These are phyloP conservation scores for Solanum etuberosum DNA, from an alignment of 257 asterid species.

Conservation along the genomic window DNA sequence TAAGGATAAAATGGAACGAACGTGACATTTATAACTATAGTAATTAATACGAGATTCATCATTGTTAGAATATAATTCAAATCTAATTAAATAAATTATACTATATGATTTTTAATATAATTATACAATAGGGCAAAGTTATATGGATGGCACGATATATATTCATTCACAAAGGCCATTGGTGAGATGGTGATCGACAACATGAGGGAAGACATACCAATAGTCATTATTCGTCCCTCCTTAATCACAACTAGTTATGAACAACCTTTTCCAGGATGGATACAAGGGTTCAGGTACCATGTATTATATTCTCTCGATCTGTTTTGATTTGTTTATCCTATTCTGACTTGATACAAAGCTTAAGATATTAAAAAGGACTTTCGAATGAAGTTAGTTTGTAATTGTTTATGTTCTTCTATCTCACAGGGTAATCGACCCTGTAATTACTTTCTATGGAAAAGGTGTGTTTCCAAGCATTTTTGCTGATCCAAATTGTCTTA, in stretches of 20 bases:
- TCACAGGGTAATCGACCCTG: neutral
- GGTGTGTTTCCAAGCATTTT: neutral
- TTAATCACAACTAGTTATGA: constrained; percentile 23
- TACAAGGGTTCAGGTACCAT: neutral
- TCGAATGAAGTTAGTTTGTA: too few relatives aligned
- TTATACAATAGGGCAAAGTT: constrained; percentile 11
- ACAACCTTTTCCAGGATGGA: constrained; percentile 17
- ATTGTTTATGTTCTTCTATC: neutral
- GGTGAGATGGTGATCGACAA: constrained; percentile 17
- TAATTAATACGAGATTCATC: neutral
- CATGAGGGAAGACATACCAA: constrained; percentile 25
- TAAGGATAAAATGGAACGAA: too few relatives aligned
- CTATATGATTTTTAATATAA: neutral
- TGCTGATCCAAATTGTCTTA: neutral
- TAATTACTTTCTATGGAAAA: neutral
- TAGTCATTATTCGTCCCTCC: constrained; percentile 35
- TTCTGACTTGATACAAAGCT: too few relatives aligned
- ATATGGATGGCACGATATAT: constrained; percentile 23
- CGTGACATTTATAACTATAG: neutral
- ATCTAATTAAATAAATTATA: neutral
- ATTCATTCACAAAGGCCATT: neutral
- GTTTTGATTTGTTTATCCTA: neutral
- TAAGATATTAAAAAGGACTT: too few relatives aligned
- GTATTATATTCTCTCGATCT: neutral
- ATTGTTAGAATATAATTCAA: too few relatives aligned